These are phyloP conservation scores for Kingdonia uniflora DNA, from an alignment of 164 flowering plant species.

Conservation along the genomic window DNA sequence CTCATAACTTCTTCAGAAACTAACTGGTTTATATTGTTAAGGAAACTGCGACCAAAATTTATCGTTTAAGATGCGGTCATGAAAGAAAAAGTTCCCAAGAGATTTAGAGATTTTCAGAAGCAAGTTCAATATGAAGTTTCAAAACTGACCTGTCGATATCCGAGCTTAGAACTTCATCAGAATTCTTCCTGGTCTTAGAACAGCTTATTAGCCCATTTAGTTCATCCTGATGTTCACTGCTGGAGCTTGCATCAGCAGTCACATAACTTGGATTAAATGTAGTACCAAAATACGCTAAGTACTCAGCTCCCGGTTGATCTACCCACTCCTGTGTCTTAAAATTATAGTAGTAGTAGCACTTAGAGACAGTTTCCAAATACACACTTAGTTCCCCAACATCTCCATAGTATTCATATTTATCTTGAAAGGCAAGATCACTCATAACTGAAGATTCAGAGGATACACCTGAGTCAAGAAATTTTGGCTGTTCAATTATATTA, in stretches of 20 bases:
- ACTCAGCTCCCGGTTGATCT: conserved; percentile 64
- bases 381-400: conserved; percentile 48
- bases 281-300: conserved; percentile 14
- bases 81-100: background rate
- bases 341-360: conserved; percentile 66
- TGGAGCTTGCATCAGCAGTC: conserved; percentile 11
- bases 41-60: conserved; percentile 4
- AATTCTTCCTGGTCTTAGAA: conserved; percentile 13
- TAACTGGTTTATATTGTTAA: conserved; percentile 9
- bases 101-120: background rate
- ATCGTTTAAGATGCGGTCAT: background rate
- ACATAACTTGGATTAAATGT: conserved; percentile 12
- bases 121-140: background rate
- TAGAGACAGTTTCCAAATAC: conserved; percentile 59
- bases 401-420: conserved; percentile 14
- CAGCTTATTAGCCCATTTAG: background rate
- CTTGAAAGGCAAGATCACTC: conserved; percentile 7
- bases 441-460: conserved; percentile 10
- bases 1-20: conserved; percentile 14
- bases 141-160: background rate
- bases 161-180: too few species aligned
- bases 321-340: conserved; percentile 52
- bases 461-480: conserved; percentile 11
- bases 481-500: conserved; percentile 10
- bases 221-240: conserved; percentile 8